phyloP scores from a whole-genome alignment of 768 basidiomycete species.

The Calocybe indica region DNA sequence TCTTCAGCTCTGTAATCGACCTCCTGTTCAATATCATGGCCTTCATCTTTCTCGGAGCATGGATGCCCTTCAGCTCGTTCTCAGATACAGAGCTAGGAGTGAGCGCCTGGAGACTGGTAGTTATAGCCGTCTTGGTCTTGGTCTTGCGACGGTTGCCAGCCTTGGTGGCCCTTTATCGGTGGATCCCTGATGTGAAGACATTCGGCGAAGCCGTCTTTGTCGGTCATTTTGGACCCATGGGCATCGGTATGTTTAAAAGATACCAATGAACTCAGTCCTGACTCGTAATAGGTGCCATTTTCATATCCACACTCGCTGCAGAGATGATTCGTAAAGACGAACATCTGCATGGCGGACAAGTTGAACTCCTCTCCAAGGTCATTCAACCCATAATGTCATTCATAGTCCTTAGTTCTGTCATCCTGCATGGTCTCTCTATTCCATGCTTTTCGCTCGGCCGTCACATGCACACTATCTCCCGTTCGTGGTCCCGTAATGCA shows the following conservation, averaged over 20 bases:
- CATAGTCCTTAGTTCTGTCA: slow-evolving; percentile 88
- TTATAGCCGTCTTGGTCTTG: slow-evolving; percentile 79
- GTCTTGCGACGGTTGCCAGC: slow-evolving; percentile 80
- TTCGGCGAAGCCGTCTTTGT: slow-evolving; percentile 90
- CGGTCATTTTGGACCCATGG: slow-evolving; percentile 93
- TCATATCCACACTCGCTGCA: slow-evolving; percentile 83
- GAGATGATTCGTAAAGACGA: slow-evolving; percentile 45
- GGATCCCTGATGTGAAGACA: slow-evolving; percentile 95
- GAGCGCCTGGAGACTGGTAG: slow-evolving; percentile 77
- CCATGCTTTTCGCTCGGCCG: slow-evolving; percentile 91
- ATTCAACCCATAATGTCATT: slow-evolving; percentile 95
- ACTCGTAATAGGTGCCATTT: slow-evolving; percentile 64
- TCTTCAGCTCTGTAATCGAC: slow-evolving; percentile 95
- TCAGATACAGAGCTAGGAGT: slow-evolving; percentile 59
- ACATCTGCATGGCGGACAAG: slow-evolving; percentile 53
- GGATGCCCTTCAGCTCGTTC: slow-evolving; percentile 92
- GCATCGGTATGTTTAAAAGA: slow-evolving; percentile 45
- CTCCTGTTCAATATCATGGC: slow-evolving; percentile 92
- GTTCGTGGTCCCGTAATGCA: slow-evolving; percentile 85
- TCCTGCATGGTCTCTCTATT: slow-evolving; percentile 89
- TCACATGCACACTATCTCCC: slow-evolving; percentile 83
- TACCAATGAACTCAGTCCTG: not conserved
- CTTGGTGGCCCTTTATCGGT: slow-evolving; percentile 80
- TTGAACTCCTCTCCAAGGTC: slow-evolving; percentile 58
- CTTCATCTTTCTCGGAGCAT: slow-evolving; percentile 94